Conservation (phyloP, 2,329 filamentous ascomycete genomes). For the Shiraia sp. region DNA sequence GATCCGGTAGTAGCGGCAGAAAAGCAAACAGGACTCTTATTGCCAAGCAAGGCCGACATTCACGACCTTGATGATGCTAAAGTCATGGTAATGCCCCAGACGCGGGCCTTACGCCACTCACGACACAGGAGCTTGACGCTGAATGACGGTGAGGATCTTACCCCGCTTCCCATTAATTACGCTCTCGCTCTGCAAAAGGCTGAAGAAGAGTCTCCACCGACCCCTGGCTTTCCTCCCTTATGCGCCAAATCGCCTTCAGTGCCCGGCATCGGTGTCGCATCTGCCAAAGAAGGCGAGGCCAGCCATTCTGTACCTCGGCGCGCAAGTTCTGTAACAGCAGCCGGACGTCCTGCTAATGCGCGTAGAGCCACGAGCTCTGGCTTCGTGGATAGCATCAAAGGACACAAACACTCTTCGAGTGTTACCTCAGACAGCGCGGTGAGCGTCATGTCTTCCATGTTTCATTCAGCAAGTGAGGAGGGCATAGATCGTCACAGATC, state of each 20-base stretch:
- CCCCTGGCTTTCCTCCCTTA: conserved; percentile 12
- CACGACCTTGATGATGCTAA: conserved; percentile 8
- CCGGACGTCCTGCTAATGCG: conserved; percentile 35
- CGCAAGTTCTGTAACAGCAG: conserved; percentile 34
- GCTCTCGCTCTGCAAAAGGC: conserved; percentile 42
- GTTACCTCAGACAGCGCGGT: conserved; percentile 18
- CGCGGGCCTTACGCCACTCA: conserved; percentile 25
- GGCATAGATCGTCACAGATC: conserved; percentile 32
- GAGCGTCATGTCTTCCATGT: conserved; percentile 18
- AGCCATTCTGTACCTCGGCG: conserved; percentile 25
- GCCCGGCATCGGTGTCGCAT: conserved; percentile 24
- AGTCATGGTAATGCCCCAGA: conserved; percentile 15
- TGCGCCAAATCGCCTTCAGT: conserved; percentile 16
- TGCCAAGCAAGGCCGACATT: conserved; percentile 1
- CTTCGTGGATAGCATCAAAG: conserved; percentile 23
- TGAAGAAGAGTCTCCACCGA: conserved; percentile 22
- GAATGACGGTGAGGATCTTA: conserved; percentile 39
- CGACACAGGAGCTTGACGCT: conserved; percentile 38
- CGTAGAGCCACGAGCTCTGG: conserved; percentile 29
- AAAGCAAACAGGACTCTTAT: conserved; percentile 8
- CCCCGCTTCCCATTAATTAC: conserved; percentile 47
- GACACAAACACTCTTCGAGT: conserved; percentile 34
- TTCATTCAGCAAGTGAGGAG: conserved; percentile 38
- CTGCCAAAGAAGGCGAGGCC: conserved; percentile 22
- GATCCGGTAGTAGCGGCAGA: conserved; percentile 17